Percentiles rank a stretch among this genome's conserved stretches.
Evolutionary conservation across 345 rosid genomes (phyloP).

Genomic region (Hypericum androsaemum): DNA sequence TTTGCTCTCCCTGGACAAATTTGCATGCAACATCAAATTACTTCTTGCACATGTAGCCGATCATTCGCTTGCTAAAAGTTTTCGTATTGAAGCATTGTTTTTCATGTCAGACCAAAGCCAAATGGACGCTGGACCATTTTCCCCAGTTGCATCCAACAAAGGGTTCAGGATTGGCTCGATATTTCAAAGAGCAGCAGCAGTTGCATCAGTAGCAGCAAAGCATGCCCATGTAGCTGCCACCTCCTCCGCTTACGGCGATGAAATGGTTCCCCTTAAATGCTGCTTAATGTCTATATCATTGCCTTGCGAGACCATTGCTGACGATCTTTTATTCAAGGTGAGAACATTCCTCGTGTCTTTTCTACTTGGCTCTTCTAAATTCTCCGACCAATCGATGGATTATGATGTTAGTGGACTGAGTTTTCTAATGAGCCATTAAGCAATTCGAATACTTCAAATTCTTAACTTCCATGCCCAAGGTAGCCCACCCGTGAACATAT

Average conservation of each 20-base stretch:
- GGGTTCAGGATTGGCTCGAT: slow-evolving; percentile 78
- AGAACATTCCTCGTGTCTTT: too few relatives aligned
- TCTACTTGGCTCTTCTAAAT: too few relatives aligned
- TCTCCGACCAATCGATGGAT: too few relatives aligned
- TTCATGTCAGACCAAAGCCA: slow-evolving; percentile 82
- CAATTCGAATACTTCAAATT: too few relatives aligned
- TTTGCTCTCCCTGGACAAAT: too few relatives aligned
- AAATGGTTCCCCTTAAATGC: slow-evolving; percentile 90
- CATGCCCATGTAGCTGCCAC: slow-evolving; percentile 89
- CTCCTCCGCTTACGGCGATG: slow-evolving; percentile 49
- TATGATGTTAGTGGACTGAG: too few relatives aligned
- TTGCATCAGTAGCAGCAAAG: slow-evolving; percentile 92
- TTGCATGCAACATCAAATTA: too few relatives aligned
- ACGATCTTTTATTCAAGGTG: slow-evolving; percentile 92
- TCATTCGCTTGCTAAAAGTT: too few relatives aligned
- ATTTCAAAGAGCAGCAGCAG: slow-evolving; percentile 77
- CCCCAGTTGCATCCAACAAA: slow-evolving; percentile 63
- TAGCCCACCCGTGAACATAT: too few relatives aligned
- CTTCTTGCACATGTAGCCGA: too few relatives aligned
- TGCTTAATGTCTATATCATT: slow-evolving; percentile 89
- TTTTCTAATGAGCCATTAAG: too few relatives aligned
- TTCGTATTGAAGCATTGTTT: slow-evolving; percentile 18
- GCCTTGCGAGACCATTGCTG: slow-evolving; percentile 92
- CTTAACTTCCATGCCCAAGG: too few relatives aligned
- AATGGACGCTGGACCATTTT: slow-evolving; percentile 64